These are phyloP conservation scores for Wallacemonas collosoma DNA, from an alignment of 208 protist species.

Conservation along the genomic window DNA sequence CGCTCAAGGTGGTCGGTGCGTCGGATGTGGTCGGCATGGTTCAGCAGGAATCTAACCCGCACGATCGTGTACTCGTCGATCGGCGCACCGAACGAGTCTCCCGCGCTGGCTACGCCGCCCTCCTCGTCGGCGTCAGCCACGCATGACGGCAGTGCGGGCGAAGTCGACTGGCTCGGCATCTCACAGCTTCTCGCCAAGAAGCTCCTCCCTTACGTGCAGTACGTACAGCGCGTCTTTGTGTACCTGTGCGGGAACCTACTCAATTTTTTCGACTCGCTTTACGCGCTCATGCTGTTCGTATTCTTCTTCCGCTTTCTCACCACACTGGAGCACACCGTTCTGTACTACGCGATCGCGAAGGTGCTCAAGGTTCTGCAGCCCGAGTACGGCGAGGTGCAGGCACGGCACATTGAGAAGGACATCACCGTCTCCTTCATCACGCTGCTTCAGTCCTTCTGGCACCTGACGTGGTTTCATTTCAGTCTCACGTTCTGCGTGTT, in stretches of 20 bases:
- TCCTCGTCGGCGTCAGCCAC: neutral
- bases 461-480: constrained; percentile 80
- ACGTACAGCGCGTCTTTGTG: constrained; percentile 25
- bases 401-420: constrained; percentile 64
- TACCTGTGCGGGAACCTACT: constrained; percentile 42
- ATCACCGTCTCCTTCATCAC: constrained; percentile 66
- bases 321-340: constrained; percentile 68
- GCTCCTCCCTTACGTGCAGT: constrained; percentile 36
- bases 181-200: constrained; percentile 32
- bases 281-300: constrained; percentile 62
- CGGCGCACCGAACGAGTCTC: neutral
- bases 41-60: constrained; percentile 9
- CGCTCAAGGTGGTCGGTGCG: neutral
- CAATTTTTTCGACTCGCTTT: constrained; percentile 60
- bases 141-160: neutral
- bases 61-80: constrained; percentile 7
- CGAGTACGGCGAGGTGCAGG: constrained; percentile 46
- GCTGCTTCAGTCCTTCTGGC: constrained; percentile 75
- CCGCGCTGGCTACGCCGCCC: neutral
- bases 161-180: constrained; percentile 45
- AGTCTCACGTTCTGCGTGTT: constrained; percentile 63
- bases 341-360: constrained; percentile 74
- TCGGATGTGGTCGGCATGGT: constrained; percentile 14
- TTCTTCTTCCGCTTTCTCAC: constrained; percentile 62
- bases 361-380: constrained; percentile 53